Evolutionary conservation across 2,329 filamentous ascomycete species (phyloP).

Genomic region (Conoideocrella luteorostrata): DNA sequence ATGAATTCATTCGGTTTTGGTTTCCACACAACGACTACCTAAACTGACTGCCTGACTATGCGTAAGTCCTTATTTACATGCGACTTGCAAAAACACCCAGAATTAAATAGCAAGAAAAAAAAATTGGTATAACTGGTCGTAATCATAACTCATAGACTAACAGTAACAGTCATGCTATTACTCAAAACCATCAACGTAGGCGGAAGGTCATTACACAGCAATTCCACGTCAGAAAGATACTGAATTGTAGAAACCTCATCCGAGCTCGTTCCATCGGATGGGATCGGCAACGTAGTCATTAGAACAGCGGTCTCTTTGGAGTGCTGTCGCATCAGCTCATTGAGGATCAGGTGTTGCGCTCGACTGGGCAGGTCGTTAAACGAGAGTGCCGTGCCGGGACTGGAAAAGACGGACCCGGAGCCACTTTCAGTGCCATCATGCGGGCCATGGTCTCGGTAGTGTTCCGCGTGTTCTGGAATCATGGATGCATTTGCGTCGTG

Average conservation of each 20-base stretch:
- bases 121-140: not conserved
- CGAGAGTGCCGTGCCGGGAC: conserved; percentile 61
- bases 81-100: too few species aligned
- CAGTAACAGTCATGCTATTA: conserved; percentile 86
- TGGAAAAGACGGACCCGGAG: conserved; percentile 43
- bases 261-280: conserved; percentile 66
- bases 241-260: conserved; percentile 64
- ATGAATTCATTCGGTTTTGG: too few species aligned
- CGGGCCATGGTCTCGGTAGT: conserved; percentile 10
- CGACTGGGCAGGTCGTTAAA: conserved; percentile 84
- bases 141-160: conserved; percentile 49
- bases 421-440: conserved; percentile 17
- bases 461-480: conserved; percentile 34
- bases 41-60: not conserved
- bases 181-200: conserved; percentile 75
- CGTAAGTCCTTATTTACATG: not conserved
- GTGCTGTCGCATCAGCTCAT: conserved; percentile 69
- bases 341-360: conserved; percentile 79
- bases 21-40: too few species aligned
- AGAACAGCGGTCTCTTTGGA: conserved; percentile 68
- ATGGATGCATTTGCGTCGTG: conserved; percentile 32
- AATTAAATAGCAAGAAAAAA: not conserved
- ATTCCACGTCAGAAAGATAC: conserved; percentile 72
- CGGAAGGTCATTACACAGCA: conserved; percentile 69
- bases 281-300: conserved; percentile 78